Percentiles rank a stretch among this genome's conserved stretches.
Evolutionary conservation across 768 basidiomycete species (phyloP).

Genomic region (Tricholoma sp.): DNA sequence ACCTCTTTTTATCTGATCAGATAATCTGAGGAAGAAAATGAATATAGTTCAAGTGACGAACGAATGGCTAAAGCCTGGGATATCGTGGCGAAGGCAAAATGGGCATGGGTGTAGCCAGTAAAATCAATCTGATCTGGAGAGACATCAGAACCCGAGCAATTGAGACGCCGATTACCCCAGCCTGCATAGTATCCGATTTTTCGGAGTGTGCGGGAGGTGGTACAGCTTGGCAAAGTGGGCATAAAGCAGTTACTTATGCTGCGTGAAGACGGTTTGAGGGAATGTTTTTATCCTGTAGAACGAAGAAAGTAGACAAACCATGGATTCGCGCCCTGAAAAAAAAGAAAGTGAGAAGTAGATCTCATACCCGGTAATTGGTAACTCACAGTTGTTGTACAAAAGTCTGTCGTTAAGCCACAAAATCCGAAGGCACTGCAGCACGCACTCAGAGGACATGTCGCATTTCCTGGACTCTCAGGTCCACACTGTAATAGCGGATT

Average conservation of each 20-base stretch:
- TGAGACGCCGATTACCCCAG: constrained; percentile 14
- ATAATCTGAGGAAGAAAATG: too few relatives aligned
- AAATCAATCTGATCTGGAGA: constrained; percentile 14
- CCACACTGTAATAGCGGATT: constrained; percentile 17
- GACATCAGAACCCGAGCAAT: too few relatives aligned
- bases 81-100: constrained; percentile 16
- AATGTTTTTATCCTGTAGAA: too few relatives aligned
- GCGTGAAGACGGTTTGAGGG: too few relatives aligned
- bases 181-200: constrained; percentile 19
- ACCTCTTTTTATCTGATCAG: not conserved
- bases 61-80: constrained; percentile 9
- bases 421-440: constrained; percentile 22
- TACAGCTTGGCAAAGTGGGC: constrained; percentile 9
- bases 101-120: constrained; percentile 10
- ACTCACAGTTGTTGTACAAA: constrained; percentile 14
- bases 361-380: too few relatives aligned
- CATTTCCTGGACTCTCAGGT: constrained; percentile 15
- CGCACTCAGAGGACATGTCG: constrained; percentile 17
- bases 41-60: too few relatives aligned
- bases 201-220: constrained; percentile 1
- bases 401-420: constrained; percentile 19
- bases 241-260: constrained; percentile 11
- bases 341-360: too few relatives aligned
- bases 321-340: constrained; percentile 9
- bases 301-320: constrained; percentile 2